Evolutionary conservation across 305 asterid species (phyloP).

Genomic region (Plantago lanceolata): DNA sequence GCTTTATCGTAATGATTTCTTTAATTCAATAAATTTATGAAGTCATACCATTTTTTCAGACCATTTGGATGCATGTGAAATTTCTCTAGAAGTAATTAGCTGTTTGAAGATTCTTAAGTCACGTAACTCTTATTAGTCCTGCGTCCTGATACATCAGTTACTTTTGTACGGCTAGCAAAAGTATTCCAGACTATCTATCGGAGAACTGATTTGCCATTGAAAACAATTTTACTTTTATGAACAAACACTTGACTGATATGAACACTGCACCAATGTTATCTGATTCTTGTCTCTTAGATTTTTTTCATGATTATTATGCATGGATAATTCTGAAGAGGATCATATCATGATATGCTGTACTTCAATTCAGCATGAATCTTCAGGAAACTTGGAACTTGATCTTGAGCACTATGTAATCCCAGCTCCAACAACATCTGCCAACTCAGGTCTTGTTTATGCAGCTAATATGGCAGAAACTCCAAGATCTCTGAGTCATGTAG

Average conservation of each 20-base stretch:
- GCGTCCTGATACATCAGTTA: no score
- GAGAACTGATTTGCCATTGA: no score
- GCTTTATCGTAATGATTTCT: conserved; percentile 13
- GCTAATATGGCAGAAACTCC: conserved; percentile 96
- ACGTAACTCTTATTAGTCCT: neutral
- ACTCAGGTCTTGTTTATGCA: conserved; percentile 74
- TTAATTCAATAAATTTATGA: conserved; percentile 3
- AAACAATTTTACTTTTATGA: no score
- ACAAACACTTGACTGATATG: neutral
- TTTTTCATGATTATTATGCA: conserved; percentile 6
- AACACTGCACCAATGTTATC: conserved; percentile 11
- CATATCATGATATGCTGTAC: conserved; percentile 4
- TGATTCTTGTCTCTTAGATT: neutral
- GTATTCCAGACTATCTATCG: no score
- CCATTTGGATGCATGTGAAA: neutral
- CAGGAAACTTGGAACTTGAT: conserved; percentile 92
- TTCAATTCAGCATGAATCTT: conserved; percentile 56
- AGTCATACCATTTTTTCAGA: neutral
- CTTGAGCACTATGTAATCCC: conserved; percentile 94
- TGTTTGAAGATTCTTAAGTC: conserved; percentile 6
- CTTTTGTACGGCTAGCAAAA: no score
- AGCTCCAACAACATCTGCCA: conserved; percentile 73
- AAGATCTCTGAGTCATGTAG: conserved; percentile 59
- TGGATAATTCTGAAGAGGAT: conserved; percentile 16
- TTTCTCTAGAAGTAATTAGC: neutral